phyloP scores from a whole-genome alignment of 2,329 filamentous ascomycete genomes.

The Paecilomyces fulvus region DNA sequence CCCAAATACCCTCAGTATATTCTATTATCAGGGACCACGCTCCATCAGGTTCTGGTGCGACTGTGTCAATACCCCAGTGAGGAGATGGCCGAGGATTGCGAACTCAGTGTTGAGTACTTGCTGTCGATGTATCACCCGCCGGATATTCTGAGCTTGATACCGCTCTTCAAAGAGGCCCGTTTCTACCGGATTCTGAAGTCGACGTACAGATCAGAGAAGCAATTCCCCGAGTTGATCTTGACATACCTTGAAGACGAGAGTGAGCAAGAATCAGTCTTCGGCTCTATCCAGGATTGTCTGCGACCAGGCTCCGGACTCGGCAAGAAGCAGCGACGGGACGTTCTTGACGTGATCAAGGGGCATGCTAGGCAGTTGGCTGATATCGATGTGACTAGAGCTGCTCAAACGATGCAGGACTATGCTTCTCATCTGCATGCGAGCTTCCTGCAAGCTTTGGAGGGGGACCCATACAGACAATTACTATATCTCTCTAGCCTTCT shows the following conservation, averaged over 20 bases:
- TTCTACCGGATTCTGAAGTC: slow-evolving; percentile 92
- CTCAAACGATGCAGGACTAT: slow-evolving; percentile 54
- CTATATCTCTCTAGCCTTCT: slow-evolving; percentile 69
- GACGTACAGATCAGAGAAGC: slow-evolving; percentile 69
- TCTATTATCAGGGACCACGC: slow-evolving; percentile 73
- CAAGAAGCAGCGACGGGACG: slow-evolving; percentile 62
- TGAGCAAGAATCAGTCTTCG: slow-evolving; percentile 67
- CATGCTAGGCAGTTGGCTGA: slow-evolving; percentile 59
- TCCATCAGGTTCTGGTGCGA: slow-evolving; percentile 71
- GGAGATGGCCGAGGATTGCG: slow-evolving; percentile 82
- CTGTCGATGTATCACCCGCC: slow-evolving; percentile 89
- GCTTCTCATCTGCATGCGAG: slow-evolving; percentile 58
- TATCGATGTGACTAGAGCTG: slow-evolving; percentile 58
- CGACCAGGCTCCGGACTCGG: slow-evolving; percentile 54
- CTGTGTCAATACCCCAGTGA: slow-evolving; percentile 76
- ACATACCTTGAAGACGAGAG: slow-evolving; percentile 79
- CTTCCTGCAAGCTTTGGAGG: slow-evolving; percentile 54
- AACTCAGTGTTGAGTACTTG: slow-evolving; percentile 93
- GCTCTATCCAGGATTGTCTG: slow-evolving; percentile 68
- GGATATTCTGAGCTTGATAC: slow-evolving; percentile 66
- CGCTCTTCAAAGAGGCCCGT: slow-evolving; percentile 66
- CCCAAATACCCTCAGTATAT: slow-evolving; percentile 97
- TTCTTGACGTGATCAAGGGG: slow-evolving; percentile 57
- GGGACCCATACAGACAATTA: slow-evolving; percentile 59
- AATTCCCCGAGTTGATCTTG: slow-evolving; percentile 68